Percentiles rank a stretch among this genome's conserved stretches.
Evolutionary conservation across 805 yeast genomes (phyloP).

Genomic region (Saccharomycopsis vini): DNA sequence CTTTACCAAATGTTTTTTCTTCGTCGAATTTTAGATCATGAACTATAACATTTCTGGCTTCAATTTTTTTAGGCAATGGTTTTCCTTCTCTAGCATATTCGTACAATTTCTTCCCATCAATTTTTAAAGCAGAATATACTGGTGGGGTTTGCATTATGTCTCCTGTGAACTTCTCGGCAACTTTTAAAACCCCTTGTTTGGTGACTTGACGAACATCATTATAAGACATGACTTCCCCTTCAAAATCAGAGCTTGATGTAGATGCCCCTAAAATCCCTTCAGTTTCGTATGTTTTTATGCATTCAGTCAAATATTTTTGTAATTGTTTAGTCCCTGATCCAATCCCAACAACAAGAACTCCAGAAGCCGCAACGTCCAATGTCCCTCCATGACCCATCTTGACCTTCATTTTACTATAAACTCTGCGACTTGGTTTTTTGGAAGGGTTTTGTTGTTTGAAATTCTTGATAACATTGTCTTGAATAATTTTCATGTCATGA

Average conservation of each 20-base stretch:
- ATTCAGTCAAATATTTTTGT: constrained; percentile 60
- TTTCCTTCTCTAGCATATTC: constrained; percentile 87
- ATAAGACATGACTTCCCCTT: constrained; percentile 67
- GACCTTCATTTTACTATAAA: constrained; percentile 45
- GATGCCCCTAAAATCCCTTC: constrained; percentile 80
- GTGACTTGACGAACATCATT: constrained; percentile 51
- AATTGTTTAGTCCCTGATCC: constrained; percentile 84
- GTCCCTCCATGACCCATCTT: constrained; percentile 99
- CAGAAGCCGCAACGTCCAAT: constrained; percentile 91
- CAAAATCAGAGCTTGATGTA: constrained; percentile 90
- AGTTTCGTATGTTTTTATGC: constrained; percentile 74
- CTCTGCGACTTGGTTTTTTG: constrained; percentile 39
- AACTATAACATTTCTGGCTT: constrained; percentile 63
- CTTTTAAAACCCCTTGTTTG: constrained; percentile 38
- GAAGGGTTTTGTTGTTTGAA: constrained; percentile 26
- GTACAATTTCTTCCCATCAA: constrained; percentile 89
- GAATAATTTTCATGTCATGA: constrained; percentile 41
- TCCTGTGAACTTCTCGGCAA: constrained; percentile 67
- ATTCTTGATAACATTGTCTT: constrained; percentile 37
- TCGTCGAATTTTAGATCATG: constrained; percentile 46
- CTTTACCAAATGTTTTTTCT: constrained; percentile 33
- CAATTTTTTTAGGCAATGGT: constrained; percentile 78
- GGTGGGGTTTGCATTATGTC: constrained; percentile 87
- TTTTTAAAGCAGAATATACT: constrained; percentile 84
- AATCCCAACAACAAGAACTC: constrained; percentile 86